Evolutionary conservation across 805 yeast species (phyloP).

Genomic region (Myxozyma melibiosi): DNA sequence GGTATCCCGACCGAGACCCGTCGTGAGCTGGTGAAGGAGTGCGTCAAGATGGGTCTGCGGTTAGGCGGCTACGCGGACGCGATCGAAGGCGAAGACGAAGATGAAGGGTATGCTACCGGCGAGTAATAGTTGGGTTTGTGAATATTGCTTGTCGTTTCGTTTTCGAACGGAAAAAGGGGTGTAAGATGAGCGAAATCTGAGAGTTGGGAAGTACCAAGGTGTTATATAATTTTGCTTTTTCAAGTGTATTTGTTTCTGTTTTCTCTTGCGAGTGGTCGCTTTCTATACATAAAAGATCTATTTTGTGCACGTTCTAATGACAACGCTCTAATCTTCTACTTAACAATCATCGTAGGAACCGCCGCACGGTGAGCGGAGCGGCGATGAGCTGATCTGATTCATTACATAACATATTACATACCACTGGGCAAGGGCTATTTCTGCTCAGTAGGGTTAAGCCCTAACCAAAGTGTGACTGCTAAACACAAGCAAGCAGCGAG

Average conservation of each 20-base stretch:
- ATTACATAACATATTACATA: too few species aligned
- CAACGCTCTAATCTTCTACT: too few species aligned
- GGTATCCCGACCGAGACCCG: conserved; percentile 38
- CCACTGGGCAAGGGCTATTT: too few species aligned
- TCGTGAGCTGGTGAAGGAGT: conserved; percentile 40
- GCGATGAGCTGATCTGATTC: too few species aligned
- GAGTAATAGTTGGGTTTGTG: conserved; percentile 9
- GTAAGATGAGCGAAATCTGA: not conserved
- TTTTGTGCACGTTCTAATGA: too few species aligned
- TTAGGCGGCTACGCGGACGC: conserved; percentile 39
- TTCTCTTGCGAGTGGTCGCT: not conserved
- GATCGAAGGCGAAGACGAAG: conserved; percentile 31
- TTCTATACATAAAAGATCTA: too few species aligned
- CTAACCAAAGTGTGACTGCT: too few species aligned
- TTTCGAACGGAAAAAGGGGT: not conserved
- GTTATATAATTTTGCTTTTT: not conserved
- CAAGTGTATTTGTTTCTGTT: not conserved
- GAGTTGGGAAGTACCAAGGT: not conserved
- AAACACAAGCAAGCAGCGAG: too few species aligned
- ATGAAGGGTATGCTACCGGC: conserved; percentile 37
- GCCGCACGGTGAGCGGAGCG: too few species aligned
- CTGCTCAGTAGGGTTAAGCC: too few species aligned
- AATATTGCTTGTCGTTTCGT: not conserved
- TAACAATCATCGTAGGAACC: too few species aligned
- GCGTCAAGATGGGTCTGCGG: conserved; percentile 39